Evolutionary conservation across 345 rosid species (phyloP), one percentile per base, ranked within the genome.

Genomic region (Gossypium herbaceum): DNA sequence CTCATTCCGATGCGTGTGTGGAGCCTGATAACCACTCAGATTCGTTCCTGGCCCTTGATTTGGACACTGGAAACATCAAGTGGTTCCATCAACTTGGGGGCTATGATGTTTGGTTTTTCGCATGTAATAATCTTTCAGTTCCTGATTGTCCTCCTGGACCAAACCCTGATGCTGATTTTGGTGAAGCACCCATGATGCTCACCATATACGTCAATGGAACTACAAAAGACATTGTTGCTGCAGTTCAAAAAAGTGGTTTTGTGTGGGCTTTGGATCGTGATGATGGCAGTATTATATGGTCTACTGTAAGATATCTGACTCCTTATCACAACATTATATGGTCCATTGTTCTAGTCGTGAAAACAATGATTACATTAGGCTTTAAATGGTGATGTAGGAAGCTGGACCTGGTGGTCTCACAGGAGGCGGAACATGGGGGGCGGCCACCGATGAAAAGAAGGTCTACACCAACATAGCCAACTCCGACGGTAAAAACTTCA

Each of bases 241-340:
- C 85, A 5, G 83, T 81, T 24, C 88, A 83, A 51, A 84, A 86
- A 76, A 86, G 85, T 41, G 88, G 88, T 9, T 84, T 81, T 22
- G 85, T 84, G 11, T 83, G 84, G 88, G 86, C 85, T 70, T 56
- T 87, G 3, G 84, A 85, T 48, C 79, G 87, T 4, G 78, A 83
- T n/a, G 76, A 58, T 17, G 83, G 88, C 8, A 64, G 10, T 8
- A 75, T 85, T 9, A 56, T 85, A 9, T 83, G 90, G 90, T 80
- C 64, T 12, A 85, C 73, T 22, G 86, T 85, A 71, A 75, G 82
- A 64, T 39, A 17, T 12, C 74, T 61, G 29, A 57, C 61, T 1
- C 27, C 58, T 54, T 54, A 15, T 45, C 0, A 45, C 48, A 45
- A 45, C 41, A 34, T 34, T 34, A 4, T 34, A 34, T 34, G 41